Evolutionary conservation across 192 early-diverging fungal genomes (phyloP).

Genomic region (Funneliformis geosporum): DNA sequence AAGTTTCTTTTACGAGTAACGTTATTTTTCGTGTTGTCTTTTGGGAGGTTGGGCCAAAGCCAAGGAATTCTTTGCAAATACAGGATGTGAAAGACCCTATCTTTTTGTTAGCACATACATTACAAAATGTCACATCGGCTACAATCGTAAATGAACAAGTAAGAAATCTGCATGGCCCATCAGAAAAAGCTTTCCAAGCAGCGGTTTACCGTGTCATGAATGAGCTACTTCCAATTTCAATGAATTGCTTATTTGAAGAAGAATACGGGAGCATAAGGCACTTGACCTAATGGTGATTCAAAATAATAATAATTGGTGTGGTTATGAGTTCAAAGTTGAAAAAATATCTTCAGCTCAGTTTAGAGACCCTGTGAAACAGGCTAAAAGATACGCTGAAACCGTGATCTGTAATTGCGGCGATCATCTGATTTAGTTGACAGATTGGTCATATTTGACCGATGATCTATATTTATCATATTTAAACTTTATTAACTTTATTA

Average conservation of each 20-base stretch:
- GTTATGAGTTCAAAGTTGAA: slow-evolving; percentile 16
- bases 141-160: slow-evolving; percentile 2
- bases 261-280: background rate
- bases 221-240: background rate
- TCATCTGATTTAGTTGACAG: too few species aligned
- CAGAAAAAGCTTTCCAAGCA: background rate
- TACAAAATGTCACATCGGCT: background rate
- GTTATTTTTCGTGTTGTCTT: slow-evolving; percentile 24
- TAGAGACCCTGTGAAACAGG: slow-evolving; percentile 4
- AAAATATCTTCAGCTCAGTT: background rate
- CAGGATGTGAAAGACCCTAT: background rate
- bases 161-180: background rate
- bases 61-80: background rate
- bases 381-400: slow-evolving; percentile 24
- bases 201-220: background rate
- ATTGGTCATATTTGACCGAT: too few species aligned
- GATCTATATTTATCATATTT: too few species aligned
- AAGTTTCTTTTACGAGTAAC: slow-evolving; percentile 23
- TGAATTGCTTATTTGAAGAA: slow-evolving; percentile 27
- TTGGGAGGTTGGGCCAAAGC: background rate
- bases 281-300: slow-evolving; percentile 3
- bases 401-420: too few species aligned
- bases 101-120: background rate
- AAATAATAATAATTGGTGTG: slow-evolving; percentile 13
- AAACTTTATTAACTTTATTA: too few species aligned